Conservation (phyloP, 1,284 basidiomycete species). For the Xerocomus alliaceus region DNA sequence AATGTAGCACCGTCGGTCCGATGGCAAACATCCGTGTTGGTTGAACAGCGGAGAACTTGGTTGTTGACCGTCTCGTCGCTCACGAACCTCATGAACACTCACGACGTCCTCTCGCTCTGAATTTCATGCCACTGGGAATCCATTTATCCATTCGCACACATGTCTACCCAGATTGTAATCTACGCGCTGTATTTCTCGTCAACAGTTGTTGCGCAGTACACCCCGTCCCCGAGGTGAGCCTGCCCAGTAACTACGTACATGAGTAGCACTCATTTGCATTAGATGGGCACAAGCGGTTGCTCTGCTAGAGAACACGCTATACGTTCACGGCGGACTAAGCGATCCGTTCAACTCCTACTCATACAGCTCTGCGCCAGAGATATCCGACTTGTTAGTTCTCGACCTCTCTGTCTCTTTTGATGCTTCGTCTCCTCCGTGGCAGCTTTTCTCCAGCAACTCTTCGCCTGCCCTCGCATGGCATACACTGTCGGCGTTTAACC, state of each 20-base stretch:
- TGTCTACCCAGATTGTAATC: constrained; percentile 12
- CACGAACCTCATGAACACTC: constrained; percentile 26
- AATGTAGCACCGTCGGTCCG: no score
- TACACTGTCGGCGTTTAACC: constrained; percentile 70
- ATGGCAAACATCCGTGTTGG: constrained; percentile 7
- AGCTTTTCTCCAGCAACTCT: constrained; percentile 57
- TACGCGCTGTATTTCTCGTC: constrained; percentile 21
- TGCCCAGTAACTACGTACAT: not conserved
- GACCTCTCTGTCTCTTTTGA: constrained; percentile 68
- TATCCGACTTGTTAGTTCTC: constrained; percentile 72
- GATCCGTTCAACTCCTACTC: constrained; percentile 71
- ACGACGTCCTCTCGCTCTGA: constrained; percentile 17
- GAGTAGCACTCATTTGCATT: constrained; percentile 13
- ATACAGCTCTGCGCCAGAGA: constrained; percentile 77
- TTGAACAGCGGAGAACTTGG: not conserved
- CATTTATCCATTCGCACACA: constrained; percentile 2
- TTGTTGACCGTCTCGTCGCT: not conserved
- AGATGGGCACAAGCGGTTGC: constrained; percentile 86
- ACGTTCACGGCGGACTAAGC: constrained; percentile 80
- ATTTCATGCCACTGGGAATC: not conserved
- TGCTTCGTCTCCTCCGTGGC: constrained; percentile 69
- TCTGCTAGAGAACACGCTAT: constrained; percentile 65
- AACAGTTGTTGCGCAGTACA: constrained; percentile 31
- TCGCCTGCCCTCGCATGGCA: constrained; percentile 79
- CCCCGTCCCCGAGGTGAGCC: constrained; percentile 33